Evolutionary conservation across 805 yeast genomes (phyloP), one percentile per base, ranked within the genome.

Genomic region (Ogataea thermomethanolica): DNA sequence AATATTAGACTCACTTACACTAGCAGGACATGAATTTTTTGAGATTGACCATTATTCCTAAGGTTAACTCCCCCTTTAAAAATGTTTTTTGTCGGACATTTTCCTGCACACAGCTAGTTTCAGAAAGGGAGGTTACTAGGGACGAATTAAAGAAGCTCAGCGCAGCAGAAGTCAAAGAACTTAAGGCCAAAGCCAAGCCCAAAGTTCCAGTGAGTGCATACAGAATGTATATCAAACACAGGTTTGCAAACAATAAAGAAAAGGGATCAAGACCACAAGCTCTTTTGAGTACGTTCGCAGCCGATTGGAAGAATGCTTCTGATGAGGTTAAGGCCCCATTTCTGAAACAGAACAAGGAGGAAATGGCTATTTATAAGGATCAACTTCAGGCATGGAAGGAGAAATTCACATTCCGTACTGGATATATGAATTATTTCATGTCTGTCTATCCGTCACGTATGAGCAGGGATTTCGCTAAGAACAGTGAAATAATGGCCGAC

Each of bases 311-410:
- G 17, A 14, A 9, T 3, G 50, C 50, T 22, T 20, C 61, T 5
- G 47, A 42, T 3, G 43, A 23, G 17, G 35, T 42, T 17, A 54
- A 50, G 39, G 35, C 40, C 1, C 41, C 48, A 20, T 58, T 46
- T 33, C 20, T 27, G 5, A 25, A 20, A 15, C 15, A 34, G 12
- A 17, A 29, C 28, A 29, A 46, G 12, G 25, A 36, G 15, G 40
- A 41, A 15, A 26, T 29, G 15, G 50, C 29, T 10, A 22, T 45
- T 26, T 49, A 54, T 17, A 15, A 17, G 1, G 35, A 37, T 14
- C 49, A 39, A 4, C n/a, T 49, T 17, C 50, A 45, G 1, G 56
- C 45, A 2, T 59, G 64, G 64, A 47, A 45, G 14, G 44, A 32
- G 7, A 56, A 56, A 27, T 54, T 49, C 26, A 41, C 39, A 15